Base-by-base conservation (phyloP, 1,139 yeast genomes). In the Kodamaea sp. region DNA sequence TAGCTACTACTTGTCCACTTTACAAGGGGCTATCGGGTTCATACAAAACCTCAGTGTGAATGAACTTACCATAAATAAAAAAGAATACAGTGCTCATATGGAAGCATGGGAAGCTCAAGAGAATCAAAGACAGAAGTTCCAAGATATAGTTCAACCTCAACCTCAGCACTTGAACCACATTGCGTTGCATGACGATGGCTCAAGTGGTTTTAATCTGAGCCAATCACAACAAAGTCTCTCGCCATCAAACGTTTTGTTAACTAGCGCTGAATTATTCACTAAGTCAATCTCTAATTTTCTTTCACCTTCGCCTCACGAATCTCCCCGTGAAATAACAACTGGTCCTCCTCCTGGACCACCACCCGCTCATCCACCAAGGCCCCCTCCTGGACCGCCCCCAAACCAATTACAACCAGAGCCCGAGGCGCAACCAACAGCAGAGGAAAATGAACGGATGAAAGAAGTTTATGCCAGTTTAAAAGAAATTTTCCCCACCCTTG, bases 11-110 rank as follows among this genome's bases (percentile, higher is more conserved):
- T 66, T 90, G 35, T 83, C 94, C 24, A 84, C 95, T n/a, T 61
- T 87, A 20, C 88, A 86, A 51, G 94, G 92, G 3, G 96, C 96
- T 0, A 74, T 88, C 21, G 74, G 80, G 37, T 90, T 89, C 53
- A 76, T 90, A 16, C 76, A 80, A 39, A 76, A 78, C 15, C 59
- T 90, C 29, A 76, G 70, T 29, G 60, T 64, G 27, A 73, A 76
- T 2, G 76, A 80, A 21, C 63, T 90, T 32, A 80, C 90, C 1
- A 78, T 89, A 3, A 57, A 68, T 3, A 70, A 73, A 31, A 80
- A 78, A 35, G 89, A 83, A 38, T 73, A 59, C 43, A 67, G 67
- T 34, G 66, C 67, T 0, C 74, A 64, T 51, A 66, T 74, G 59
- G 76, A 59, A 38, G 68, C 68, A 32, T 77, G 76, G 76, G 70